Base-by-base conservation (phyloP, 148 eudicot genomes). In the Silene latifolia region DNA sequence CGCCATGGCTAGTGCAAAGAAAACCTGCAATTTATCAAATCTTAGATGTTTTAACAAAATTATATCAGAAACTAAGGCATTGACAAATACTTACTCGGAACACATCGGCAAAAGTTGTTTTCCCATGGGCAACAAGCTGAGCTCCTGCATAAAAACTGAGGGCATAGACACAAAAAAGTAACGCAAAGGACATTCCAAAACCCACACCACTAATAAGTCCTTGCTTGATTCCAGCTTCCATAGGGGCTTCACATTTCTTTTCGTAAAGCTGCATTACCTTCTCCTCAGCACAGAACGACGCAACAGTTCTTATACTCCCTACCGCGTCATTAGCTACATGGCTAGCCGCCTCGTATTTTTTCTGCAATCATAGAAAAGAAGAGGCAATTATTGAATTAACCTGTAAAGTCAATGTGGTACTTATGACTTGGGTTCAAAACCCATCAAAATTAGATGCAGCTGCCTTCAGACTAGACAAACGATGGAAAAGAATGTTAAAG, bases 91-190 rank as follows among this genome's bases (percentile, higher is more conserved):
- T 70, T 70, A 70, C 73, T 25, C 42, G 12, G 44, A 70, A 70
- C 61, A 70, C 73, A 6, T 51, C 60, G 23, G 20, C 14, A 51
- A 70, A 70, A 53, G 61, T 70, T 9, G 73, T 70, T 51, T 70
- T 70, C 73, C 73, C 73, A 51, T 51, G 60, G 42, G 60, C 73
- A 24, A 70, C 73, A 70, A 70, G 61, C 73, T 51, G 73, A 51
- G 39, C 73, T 27, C 73, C 73, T 70, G 73, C 73, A 51, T 70
- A 70, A 70, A 70, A 70, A 70, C 73, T 70, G 61, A 70, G 73
- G 15, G 73, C 73, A 17, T 70, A 70, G 39, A 70, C 73, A 9
- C 39, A 51, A 19, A 23, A 70, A 24, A 70, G 60, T 24, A 70
- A 25, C 23, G n/a, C 59, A 51, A 23, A 70, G 12, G 73, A 70